phyloP scores from a whole-genome alignment of 31 red algal species.

The Odonthalia washingtoniensis region DNA sequence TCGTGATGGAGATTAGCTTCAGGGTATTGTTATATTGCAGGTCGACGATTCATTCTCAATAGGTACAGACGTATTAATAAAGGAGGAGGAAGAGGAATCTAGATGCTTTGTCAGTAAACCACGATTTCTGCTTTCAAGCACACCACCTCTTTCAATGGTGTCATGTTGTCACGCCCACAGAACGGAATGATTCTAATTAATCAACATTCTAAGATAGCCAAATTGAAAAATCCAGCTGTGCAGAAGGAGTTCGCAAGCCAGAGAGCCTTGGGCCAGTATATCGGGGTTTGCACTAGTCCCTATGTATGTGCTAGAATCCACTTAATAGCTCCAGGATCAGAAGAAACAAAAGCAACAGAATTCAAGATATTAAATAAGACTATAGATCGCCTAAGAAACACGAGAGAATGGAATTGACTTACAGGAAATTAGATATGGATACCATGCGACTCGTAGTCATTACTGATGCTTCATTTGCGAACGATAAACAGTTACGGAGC shows the following conservation, averaged over 20 bases:
- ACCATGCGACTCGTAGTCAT: too few relatives aligned
- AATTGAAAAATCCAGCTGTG: too few relatives aligned
- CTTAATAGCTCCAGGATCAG: neutral
- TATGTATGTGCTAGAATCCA: neutral
- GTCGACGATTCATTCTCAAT: slow-evolving; percentile 12
- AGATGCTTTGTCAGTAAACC: too few relatives aligned
- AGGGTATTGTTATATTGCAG: neutral
- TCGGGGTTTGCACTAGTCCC: neutral
- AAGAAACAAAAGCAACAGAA: neutral
- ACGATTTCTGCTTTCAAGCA: too few relatives aligned
- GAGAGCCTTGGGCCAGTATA: neutral
- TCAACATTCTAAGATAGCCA: too few relatives aligned
- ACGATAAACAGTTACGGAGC: neutral
- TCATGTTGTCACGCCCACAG: too few relatives aligned
- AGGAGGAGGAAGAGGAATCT: too few relatives aligned
- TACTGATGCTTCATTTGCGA: slow-evolving; percentile 28
- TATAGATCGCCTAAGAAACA: neutral
- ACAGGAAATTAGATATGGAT: neutral
- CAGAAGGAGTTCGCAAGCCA: too few relatives aligned
- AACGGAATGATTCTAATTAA: too few relatives aligned
- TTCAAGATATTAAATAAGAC: neutral
- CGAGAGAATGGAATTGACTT: neutral
- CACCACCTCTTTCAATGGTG: too few relatives aligned
- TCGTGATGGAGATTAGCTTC: neutral
- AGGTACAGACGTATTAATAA: too few relatives aligned